Evolutionary conservation across 139 green algal genomes (phyloP).

Genomic region (Chlorella sp.): DNA sequence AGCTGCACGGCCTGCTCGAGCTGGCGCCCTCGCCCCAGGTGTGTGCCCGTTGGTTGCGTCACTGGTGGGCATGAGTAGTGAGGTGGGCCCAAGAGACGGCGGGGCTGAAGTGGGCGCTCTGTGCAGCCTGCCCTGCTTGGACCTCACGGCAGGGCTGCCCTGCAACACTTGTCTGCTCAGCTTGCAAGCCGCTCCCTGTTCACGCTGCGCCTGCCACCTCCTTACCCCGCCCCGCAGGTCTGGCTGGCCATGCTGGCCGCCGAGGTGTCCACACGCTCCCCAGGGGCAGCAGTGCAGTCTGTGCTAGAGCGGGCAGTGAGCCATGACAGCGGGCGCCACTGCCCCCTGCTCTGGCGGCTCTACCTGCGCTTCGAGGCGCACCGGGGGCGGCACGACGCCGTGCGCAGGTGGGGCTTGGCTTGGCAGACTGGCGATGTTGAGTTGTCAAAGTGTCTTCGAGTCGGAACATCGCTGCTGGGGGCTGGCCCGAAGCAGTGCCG

Average conservation of each 20-base stretch:
- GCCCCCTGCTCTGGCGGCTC: slow-evolving; percentile 53
- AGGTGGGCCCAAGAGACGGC: too few relatives aligned
- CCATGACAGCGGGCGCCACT: slow-evolving; percentile 21
- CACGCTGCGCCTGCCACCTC: neutral
- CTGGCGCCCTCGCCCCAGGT: slow-evolving; percentile 10
- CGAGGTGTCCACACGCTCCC: slow-evolving; percentile 32
- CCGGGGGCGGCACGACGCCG: slow-evolving; percentile 1
- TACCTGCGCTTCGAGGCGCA: slow-evolving; percentile 47
- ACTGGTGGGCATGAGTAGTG: neutral
- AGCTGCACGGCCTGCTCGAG: slow-evolving; percentile 4
- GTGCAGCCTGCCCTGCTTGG: too few relatives aligned
- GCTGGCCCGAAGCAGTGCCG: too few relatives aligned
- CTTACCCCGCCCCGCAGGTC: neutral
- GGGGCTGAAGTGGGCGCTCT: too few relatives aligned
- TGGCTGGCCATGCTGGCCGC: slow-evolving; percentile 25
- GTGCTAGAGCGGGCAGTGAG: slow-evolving; percentile 39
- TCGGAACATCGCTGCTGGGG: too few relatives aligned
- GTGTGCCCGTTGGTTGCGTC: too few relatives aligned
- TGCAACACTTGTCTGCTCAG: neutral
- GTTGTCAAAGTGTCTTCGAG: too few relatives aligned
- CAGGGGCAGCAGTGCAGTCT: slow-evolving; percentile 5
- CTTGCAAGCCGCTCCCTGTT: neutral
- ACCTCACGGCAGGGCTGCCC: too few relatives aligned
- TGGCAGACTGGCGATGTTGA: too few relatives aligned
- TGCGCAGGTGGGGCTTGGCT: slow-evolving; percentile 13